Percentiles rank a stretch among this genome's conserved stretches.
Conservation (phyloP, 2,329 filamentous ascomycete genomes). For the Drechslerella dactyloides region DNA sequence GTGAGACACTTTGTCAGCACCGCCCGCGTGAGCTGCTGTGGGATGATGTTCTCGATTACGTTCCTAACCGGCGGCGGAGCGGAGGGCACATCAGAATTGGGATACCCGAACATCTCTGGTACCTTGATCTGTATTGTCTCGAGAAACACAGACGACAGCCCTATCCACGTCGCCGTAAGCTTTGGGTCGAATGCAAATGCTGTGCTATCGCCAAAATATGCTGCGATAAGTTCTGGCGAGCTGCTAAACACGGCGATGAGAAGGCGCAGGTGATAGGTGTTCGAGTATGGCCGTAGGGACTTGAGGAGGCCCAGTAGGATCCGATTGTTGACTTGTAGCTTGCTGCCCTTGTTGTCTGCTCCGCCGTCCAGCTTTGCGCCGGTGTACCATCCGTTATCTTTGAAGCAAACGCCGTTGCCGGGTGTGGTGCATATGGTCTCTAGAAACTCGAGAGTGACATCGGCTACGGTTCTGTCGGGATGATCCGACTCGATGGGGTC, state of each 20-base stretch:
- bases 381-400: constrained; percentile 84
- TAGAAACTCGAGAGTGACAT: constrained; percentile 77
- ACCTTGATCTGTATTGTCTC: constrained; percentile 77
- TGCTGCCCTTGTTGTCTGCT: constrained; percentile 62
- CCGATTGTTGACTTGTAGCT: constrained; percentile 77
- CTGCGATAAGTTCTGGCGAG: constrained; percentile 83
- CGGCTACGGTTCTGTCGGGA: constrained; percentile 66
- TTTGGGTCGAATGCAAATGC: constrained; percentile 90
- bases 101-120: constrained; percentile 73
- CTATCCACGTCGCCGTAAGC: constrained; percentile 90
- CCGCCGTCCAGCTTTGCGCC: constrained; percentile 58
- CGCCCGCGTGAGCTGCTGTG: constrained; percentile 79
- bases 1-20: constrained; percentile 79
- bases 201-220: constrained; percentile 82
- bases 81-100: constrained; percentile 64
- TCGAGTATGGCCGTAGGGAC: constrained; percentile 81
- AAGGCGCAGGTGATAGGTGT: constrained; percentile 79
- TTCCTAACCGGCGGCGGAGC: constrained; percentile 75
- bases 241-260: constrained; percentile 78
- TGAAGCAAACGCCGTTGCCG: constrained; percentile 74
- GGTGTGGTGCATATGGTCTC: constrained; percentile 75
- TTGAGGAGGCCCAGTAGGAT: constrained; percentile 79
- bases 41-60: constrained; percentile 84
- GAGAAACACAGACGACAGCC: constrained; percentile 87
- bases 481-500: constrained; percentile 61